Percentiles rank a stretch among this genome's conserved stretches.
Conservation (phyloP, 1,139 yeast species). For the Diutina pseudorugosa region DNA sequence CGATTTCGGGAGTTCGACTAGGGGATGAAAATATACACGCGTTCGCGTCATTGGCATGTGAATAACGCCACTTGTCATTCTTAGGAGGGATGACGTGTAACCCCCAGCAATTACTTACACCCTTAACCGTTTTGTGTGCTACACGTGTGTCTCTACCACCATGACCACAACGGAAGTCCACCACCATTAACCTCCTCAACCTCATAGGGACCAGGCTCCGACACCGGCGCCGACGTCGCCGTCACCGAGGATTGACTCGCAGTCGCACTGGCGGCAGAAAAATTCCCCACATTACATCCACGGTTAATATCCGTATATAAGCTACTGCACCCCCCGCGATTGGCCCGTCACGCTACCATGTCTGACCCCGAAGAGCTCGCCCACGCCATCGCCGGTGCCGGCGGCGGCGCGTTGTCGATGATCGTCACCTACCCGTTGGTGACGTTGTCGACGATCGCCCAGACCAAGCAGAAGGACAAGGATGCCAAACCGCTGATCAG, state of each 20-base stretch:
- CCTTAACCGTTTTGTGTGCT: no score
- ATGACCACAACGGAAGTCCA: no score
- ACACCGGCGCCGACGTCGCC: background rate
- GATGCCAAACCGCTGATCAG: conserved; percentile 10
- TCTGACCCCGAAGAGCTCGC: conserved; percentile 44
- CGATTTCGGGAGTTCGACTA: background rate
- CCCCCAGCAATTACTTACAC: no score
- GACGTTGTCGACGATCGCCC: conserved; percentile 75
- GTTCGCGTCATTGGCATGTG: background rate
- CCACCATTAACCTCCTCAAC: no score
- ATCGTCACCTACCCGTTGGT: conserved; percentile 78
- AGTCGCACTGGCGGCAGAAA: background rate
- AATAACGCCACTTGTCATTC: background rate
- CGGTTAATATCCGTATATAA: conserved; percentile 2
- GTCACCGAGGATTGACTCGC: background rate
- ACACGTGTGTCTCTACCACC: no score
- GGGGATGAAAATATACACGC: background rate
- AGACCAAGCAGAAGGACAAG: conserved; percentile 39
- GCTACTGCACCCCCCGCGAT: background rate
- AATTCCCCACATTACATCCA: conserved; percentile 3
- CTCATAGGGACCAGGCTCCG: background rate
- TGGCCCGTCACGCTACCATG: conserved; percentile 10
- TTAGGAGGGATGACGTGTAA: no score
- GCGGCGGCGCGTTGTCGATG: conserved; percentile 85
- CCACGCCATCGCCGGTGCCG: conserved; percentile 88